Conservation (phyloP, 768 basidiomycete species). For the Coprinopsis sp. region DNA sequence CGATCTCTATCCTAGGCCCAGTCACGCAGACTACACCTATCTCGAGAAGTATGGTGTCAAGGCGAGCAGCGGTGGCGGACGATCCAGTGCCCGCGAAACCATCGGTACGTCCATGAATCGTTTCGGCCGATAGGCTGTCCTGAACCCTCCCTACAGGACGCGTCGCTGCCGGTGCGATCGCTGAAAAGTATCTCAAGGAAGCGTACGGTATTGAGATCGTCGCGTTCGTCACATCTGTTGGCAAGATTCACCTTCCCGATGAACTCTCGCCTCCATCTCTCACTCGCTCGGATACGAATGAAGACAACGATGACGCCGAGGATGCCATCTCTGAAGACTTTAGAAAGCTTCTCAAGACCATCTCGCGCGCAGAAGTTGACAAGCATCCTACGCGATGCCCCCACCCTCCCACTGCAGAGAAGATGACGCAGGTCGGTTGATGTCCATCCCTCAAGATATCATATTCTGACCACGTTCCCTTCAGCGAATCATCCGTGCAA, state of each 20-base stretch:
- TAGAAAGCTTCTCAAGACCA: slow-evolving; percentile 65
- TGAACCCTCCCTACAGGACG: slow-evolving; percentile 49
- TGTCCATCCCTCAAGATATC: background rate
- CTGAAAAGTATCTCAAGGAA: slow-evolving; percentile 87
- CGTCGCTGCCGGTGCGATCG: slow-evolving; percentile 97
- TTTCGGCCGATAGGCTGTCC: background rate
- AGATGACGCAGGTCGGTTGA: slow-evolving; percentile 74
- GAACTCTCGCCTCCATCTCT: slow-evolving; percentile 35
- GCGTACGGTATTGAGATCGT: slow-evolving; percentile 92
- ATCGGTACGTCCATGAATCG: slow-evolving; percentile 56
- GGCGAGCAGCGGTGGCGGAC: slow-evolving; percentile 93
- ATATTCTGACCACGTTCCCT: slow-evolving; percentile 3
- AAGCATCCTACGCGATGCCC: slow-evolving; percentile 85
- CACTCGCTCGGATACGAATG: slow-evolving; percentile 31
- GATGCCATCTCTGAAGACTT: slow-evolving; percentile 85
- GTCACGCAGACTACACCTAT: slow-evolving; percentile 98
- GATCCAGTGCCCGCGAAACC: slow-evolving; percentile 94
- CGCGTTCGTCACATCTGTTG: slow-evolving; percentile 95
- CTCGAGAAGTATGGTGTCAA: slow-evolving; percentile 96
- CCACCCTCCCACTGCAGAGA: slow-evolving; percentile 79
- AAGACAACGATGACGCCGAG: slow-evolving; percentile 57
- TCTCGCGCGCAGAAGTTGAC: slow-evolving; percentile 88
- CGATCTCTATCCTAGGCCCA: slow-evolving; percentile 93
- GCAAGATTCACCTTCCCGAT: slow-evolving; percentile 80
- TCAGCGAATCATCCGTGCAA: slow-evolving; percentile 91